phyloP scores from a whole-genome alignment of 73 alveolate genomes.

The Durusdinium trenchii region DNA sequence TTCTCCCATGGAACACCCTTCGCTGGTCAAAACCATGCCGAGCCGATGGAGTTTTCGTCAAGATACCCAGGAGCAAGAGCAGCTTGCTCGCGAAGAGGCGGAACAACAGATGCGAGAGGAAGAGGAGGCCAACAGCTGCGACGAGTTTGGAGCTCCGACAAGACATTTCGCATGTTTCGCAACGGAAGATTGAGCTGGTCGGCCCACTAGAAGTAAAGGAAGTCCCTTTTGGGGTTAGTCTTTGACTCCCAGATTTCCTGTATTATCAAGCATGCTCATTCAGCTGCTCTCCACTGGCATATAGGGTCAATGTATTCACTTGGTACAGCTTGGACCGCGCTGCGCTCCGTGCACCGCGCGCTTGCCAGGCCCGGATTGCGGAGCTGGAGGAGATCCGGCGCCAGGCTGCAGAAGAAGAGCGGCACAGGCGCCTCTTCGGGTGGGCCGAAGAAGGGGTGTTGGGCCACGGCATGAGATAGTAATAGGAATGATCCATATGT shows the following conservation, averaged over 20 bases:
- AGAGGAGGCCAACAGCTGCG: not conserved
- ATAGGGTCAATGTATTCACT: not conserved
- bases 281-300: not conserved
- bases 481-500: too few species aligned
- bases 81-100: conserved; percentile 1
- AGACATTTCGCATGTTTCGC: not conserved
- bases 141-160: not conserved
- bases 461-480: too few species aligned
- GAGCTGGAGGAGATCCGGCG: not conserved
- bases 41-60: not conserved
- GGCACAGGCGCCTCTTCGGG: not conserved
- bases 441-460: too few species aligned
- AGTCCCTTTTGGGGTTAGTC: not conserved
- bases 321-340: not conserved
- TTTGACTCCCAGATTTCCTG: not conserved
- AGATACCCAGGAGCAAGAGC: not conserved
- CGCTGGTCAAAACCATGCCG: too few species aligned
- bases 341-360: not conserved
- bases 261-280: too few species aligned
- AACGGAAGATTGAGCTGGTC: not conserved
- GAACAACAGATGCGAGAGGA: conserved; percentile 3
- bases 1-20: too few species aligned
- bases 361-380: not conserved
- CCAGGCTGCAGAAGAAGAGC: not conserved
- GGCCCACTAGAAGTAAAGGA: not conserved